A percentile compares a stretch with the other conserved stretches of the same genome.
Conservation (phyloP, 352 stramenopile genomes). For the Phytophthora fragariaefolia region DNA sequence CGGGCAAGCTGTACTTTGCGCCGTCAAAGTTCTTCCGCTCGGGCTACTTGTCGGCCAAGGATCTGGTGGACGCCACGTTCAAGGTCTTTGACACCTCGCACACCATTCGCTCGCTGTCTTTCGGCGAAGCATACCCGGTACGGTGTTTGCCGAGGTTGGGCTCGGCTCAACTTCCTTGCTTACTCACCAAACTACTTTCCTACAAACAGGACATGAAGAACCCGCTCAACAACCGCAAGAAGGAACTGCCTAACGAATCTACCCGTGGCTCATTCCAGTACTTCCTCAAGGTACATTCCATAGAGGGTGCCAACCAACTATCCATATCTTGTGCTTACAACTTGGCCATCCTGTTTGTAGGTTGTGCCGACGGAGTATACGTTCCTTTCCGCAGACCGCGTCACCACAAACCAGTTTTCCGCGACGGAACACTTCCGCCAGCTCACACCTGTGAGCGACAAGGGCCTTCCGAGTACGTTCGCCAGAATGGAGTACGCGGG, state of each 20-base stretch:
- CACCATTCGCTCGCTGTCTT: conserved; percentile 69
- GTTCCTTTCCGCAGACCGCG: conserved; percentile 84
- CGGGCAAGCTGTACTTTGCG: conserved; percentile 83
- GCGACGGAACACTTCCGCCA: conserved; percentile 96
- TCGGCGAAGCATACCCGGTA: conserved; percentile 80
- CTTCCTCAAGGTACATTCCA: conserved; percentile 71
- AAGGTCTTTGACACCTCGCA: conserved; percentile 81
- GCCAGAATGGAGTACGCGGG: not conserved
- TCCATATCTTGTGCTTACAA: too few species aligned
- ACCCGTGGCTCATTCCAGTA: conserved; percentile 84
- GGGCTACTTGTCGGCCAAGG: conserved; percentile 70
- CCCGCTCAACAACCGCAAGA: conserved; percentile 71
- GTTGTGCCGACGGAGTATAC: conserved; percentile 97
- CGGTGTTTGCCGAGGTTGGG: conserved; percentile 4
- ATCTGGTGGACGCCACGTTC: conserved; percentile 73
- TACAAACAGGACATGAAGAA: conserved; percentile 82
- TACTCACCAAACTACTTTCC: not conserved
- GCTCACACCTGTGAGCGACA: conserved; percentile 87
- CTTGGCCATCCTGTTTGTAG: conserved; percentile 42
- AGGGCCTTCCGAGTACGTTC: conserved; percentile 82
- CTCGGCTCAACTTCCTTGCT: not conserved
- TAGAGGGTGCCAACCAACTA: not conserved
- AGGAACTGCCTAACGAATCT: conserved; percentile 50
- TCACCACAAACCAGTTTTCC: conserved; percentile 98
- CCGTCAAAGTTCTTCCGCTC: conserved; percentile 85